Conservation (phyloP, 176 grass and related monocot species). For the Luzula sylvatica region DNA sequence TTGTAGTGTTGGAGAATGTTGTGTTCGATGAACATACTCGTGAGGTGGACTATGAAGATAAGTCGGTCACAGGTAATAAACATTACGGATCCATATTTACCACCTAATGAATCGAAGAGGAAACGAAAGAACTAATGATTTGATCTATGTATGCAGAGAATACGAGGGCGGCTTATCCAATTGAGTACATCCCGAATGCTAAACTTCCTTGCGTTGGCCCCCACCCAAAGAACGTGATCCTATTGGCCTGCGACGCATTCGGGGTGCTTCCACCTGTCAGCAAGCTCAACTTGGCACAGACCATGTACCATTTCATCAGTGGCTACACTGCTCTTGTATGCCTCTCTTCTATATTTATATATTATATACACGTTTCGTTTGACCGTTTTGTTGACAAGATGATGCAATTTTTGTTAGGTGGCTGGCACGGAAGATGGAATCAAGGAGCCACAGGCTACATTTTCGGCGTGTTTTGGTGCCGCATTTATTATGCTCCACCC, state of each 20-base stretch:
- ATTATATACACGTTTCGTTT: background rate
- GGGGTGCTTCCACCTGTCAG: constrained; percentile 93
- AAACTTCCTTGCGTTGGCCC: constrained; percentile 88
- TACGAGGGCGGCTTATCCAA: constrained; percentile 88
- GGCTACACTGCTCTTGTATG: constrained; percentile 89
- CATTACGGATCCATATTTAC: background rate
- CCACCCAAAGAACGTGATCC: constrained; percentile 93
- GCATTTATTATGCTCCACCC: constrained; percentile 99
- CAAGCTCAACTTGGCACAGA: constrained; percentile 89
- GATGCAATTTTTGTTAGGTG: constrained; percentile 27
- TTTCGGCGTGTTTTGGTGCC: constrained; percentile 94
- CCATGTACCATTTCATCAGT: constrained; percentile 99
- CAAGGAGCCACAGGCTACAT: constrained; percentile 94
- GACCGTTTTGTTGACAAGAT: background rate
- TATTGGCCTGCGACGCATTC: constrained; percentile 87
- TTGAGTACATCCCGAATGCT: constrained; percentile 92
- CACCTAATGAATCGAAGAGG: background rate
- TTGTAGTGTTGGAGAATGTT: constrained; percentile 83
- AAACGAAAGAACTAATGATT: background rate
- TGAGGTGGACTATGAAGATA: constrained; percentile 81
- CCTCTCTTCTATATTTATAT: background rate
- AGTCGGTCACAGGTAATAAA: constrained; percentile 94
- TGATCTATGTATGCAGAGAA: constrained; percentile 50
- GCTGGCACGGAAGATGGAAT: constrained; percentile 93
- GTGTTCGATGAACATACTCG: constrained; percentile 94